Percentiles rank a stretch among this genome's conserved stretches.
These are phyloP conservation scores for Salmacisia buchloeana DNA, from an alignment of 1,284 basidiomycete genomes.

Conservation along the genomic window DNA sequence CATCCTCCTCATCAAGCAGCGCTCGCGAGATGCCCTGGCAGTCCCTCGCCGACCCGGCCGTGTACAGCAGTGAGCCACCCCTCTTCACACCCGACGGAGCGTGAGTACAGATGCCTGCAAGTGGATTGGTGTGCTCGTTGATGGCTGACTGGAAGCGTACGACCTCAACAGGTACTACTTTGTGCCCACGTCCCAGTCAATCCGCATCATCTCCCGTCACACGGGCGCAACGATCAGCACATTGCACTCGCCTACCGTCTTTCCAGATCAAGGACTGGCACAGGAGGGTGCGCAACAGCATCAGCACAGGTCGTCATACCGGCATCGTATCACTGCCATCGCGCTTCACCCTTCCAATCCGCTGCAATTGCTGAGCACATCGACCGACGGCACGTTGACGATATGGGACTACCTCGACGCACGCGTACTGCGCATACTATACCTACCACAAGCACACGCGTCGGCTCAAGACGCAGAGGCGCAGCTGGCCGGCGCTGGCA, in stretches of 20 bases:
- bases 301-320: too few species aligned
- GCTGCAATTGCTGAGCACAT: conserved; percentile 81
- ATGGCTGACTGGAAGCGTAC: too few species aligned
- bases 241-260: background rate
- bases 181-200: background rate
- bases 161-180: background rate
- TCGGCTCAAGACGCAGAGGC: conserved; percentile 37
- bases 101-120: too few species aligned
- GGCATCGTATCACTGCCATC: conserved; percentile 59
- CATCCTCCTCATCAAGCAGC: background rate
- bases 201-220: conserved; percentile 3
- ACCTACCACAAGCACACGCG: conserved; percentile 14
- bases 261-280: too few species aligned
- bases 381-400: conserved; percentile 74
- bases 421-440: conserved; percentile 60
- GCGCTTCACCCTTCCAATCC: conserved; percentile 77
- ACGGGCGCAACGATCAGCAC: conserved; percentile 1
- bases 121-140: too few species aligned
- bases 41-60: background rate
- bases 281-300: too few species aligned
- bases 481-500: conserved; percentile 54
- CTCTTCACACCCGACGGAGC: background rate
- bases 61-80: background rate
- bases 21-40: background rate
- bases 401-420: conserved; percentile 93